Evolutionary conservation across 768 basidiomycete genomes (phyloP).

Genomic region (Trichaptum fuscoviolaceum): DNA sequence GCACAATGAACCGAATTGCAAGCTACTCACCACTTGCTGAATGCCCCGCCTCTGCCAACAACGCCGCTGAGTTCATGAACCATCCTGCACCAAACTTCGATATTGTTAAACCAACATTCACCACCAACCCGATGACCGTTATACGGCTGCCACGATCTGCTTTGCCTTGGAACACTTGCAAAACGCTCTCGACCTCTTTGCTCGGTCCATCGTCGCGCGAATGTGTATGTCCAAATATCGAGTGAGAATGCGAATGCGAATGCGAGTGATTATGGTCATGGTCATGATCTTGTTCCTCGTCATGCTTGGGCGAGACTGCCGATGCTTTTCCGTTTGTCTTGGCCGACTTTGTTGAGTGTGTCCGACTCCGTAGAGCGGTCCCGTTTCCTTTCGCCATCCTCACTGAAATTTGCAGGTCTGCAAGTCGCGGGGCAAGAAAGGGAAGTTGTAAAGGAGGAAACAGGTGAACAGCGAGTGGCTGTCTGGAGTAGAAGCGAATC

Average conservation of each 20-base stretch:
- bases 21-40: constrained; percentile 61
- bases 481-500: background rate
- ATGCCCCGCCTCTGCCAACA: constrained; percentile 93
- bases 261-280: constrained; percentile 31
- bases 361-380: background rate
- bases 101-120: constrained; percentile 77
- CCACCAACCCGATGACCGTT: constrained; percentile 77
- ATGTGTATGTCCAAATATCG: constrained; percentile 61
- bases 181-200: constrained; percentile 61
- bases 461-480: background rate
- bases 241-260: constrained; percentile 52
- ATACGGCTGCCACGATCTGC: constrained; percentile 80
- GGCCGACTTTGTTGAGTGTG: background rate
- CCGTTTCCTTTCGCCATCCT: background rate
- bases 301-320: constrained; percentile 17
- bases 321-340: background rate
- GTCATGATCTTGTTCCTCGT: constrained; percentile 30
- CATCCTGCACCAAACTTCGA: constrained; percentile 87
- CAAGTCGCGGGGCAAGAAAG: background rate
- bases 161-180: constrained; percentile 64
- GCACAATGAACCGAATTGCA: background rate
- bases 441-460: background rate
- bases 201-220: constrained; percentile 52
- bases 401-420: background rate
- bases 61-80: constrained; percentile 83